A percentile compares a stretch with the other conserved stretches of the same genome.
Evolutionary conservation across 495 filamentous ascomycete genomes (phyloP).

Genomic region (Aspergillus biplanus): DNA sequence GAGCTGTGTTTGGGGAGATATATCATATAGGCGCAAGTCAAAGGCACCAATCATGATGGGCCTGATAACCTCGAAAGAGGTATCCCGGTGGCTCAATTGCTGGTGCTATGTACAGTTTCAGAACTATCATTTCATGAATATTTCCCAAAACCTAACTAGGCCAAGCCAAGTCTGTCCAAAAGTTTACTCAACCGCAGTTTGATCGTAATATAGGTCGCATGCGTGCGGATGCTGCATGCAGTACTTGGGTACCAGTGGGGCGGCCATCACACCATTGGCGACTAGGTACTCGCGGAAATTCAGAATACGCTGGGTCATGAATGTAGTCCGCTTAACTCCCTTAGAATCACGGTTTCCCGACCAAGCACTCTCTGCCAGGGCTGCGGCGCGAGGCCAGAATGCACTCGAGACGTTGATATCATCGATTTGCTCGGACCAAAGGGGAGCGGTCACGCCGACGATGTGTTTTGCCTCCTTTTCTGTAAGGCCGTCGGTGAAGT

Average conservation of each 20-base stretch:
- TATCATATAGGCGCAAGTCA: too few relatives aligned
- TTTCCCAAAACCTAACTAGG: slow-evolving; percentile 1
- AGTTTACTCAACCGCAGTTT: slow-evolving; percentile 40
- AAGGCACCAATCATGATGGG: neutral
- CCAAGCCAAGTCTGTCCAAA: neutral
- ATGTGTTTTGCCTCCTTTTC: slow-evolving; percentile 46
- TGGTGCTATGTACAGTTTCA: slow-evolving; percentile 4
- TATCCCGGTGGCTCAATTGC: neutral
- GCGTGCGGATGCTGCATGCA: slow-evolving; percentile 60
- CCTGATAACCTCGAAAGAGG: neutral
- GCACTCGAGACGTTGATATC: slow-evolving; percentile 50
- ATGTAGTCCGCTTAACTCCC: slow-evolving; percentile 54
- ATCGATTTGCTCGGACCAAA: slow-evolving; percentile 61
- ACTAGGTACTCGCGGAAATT: slow-evolving; percentile 63
- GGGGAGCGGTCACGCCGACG: slow-evolving; percentile 52
- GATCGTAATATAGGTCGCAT: slow-evolving; percentile 56
- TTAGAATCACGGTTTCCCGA: slow-evolving; percentile 53
- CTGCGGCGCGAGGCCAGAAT: slow-evolving; percentile 61
- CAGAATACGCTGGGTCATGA: slow-evolving; percentile 56
- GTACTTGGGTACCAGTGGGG: slow-evolving; percentile 55
- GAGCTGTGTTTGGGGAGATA: neutral
- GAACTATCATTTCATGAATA: neutral
- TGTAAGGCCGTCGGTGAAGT: slow-evolving; percentile 57
- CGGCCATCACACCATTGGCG: slow-evolving; percentile 54
- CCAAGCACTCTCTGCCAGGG: slow-evolving; percentile 58